Evolutionary conservation across 2,329 filamentous ascomycete genomes (phyloP), one percentile per base, ranked within the genome.

Genomic region (Cadophora gregata): DNA sequence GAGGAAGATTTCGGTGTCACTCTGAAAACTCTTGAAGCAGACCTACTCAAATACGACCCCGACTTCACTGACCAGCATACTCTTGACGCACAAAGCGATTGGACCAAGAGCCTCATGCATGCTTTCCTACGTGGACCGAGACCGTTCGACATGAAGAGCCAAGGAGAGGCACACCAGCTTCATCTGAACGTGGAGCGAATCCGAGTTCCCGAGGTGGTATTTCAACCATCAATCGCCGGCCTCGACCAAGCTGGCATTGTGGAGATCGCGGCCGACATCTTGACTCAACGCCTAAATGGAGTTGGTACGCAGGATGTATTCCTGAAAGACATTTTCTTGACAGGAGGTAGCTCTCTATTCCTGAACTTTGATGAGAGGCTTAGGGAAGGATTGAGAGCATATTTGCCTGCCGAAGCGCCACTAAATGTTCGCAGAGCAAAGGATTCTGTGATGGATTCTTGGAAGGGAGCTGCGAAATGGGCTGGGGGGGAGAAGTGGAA

Each of bases 151-250:
- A 81, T 89, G 0, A 88, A 93, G 64, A 92, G 89, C 65, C 91
- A 96, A 73, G 88, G 89, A 21, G 87, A 99, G 80, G 88, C 88
- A 21, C 89, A 93, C 78, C 95, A 98, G 79, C 82, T 99, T 61
- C 96, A 99, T 78, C 88, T 99, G 70, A 99, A 99, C 78, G 93
- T 99, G 63, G 94, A 98, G 82, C 90, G 95, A 64, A 97, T 98
- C 78, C 91, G 94, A 60, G 93, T 97, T 1, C 94, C 94, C 3
- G 95, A 98, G 80, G 90, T 97, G 9, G 86, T 97, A 21, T 97
- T 97, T 82, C 93, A 96, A 76, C 95, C 94, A 0, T 90, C 90
- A 19, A 97, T 98, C 75, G 94, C 94, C 0, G 94, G 94, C 7
- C 82, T 97, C 56, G 94, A 98, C 78, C 96, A 99, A 80, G 93